Base-by-base conservation (phyloP, 371 early-diverging fungal species). In the Haplosporangium sp. region DNA sequence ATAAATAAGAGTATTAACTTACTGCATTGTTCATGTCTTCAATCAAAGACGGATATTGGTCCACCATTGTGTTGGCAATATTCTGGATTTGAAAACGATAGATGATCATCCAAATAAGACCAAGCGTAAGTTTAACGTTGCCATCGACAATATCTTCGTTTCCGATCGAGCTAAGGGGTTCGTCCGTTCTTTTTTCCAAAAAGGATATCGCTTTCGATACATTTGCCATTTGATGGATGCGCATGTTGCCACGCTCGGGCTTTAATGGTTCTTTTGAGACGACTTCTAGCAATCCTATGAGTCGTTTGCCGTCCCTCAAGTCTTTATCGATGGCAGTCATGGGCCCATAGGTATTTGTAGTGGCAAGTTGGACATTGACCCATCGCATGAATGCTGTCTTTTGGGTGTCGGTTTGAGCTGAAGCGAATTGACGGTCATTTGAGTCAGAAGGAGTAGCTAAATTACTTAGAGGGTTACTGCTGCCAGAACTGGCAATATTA, bases 121-220 rank as follows among this genome's bases (percentile, higher is more conserved):
- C 97, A 27, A 97, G 76, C 0, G 95, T 96, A 68, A 95, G 88
- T 84, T 96, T 97, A 48, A 89, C 81, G 79, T 96, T 94, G 40
- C 95, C 95, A 75, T 96, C 94, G 37, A 94, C 93, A 73, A 97
- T 94, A 72, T 94, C 95, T 65, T 91, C 93, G 50, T 92, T 88
- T 45, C 95, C 95, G 69, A 96, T 93, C 77, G 93, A 91, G 20
- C 74, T 52, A 50, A 73, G 39, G 0, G 74, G 71, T 4, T 90
- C 86, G 58, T 90, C 90, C 4, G 90, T 79, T 60, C 85, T 88
- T 55, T 84, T 84, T 74, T 91, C 89, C 45, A 96, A 71, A 72
- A 91, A 94, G 7, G 85, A 69, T 5, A 95, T 76, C 0, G 94
- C 90, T 65, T 91, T 92, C 65, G 91, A 87, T 48, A 95, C 91